Evolutionary conservation across 1,284 basidiomycete genomes (phyloP).

Genomic region (Peniophora sp.): DNA sequence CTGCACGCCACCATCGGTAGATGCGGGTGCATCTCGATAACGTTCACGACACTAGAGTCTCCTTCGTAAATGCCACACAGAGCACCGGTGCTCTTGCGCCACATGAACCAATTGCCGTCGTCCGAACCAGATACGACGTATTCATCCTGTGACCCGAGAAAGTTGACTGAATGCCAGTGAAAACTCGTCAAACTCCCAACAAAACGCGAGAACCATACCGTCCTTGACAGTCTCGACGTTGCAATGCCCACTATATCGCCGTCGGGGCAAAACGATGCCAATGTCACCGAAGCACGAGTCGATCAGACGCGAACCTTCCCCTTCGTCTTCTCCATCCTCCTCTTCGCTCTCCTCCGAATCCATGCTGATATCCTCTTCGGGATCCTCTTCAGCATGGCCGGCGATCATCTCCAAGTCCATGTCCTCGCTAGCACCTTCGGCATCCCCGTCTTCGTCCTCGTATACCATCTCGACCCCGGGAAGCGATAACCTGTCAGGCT

Average conservation of each 20-base stretch:
- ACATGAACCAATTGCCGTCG: conserved; percentile 82
- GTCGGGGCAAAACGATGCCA: conserved; percentile 64
- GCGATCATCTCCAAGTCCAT: background rate
- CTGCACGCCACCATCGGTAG: conserved; percentile 78
- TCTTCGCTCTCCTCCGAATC: conserved; percentile 11
- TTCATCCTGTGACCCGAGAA: conserved; percentile 72
- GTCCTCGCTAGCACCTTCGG: background rate
- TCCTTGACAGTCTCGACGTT: conserved; percentile 90
- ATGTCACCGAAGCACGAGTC: conserved; percentile 27
- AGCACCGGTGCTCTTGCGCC: conserved; percentile 62
- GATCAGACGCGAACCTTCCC: conserved; percentile 19
- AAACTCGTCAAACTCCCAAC: conserved; percentile 1
- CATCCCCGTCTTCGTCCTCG: conserved; percentile 13
- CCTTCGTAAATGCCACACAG: conserved; percentile 80
- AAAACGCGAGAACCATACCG: conserved; percentile 39
- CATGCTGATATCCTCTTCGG: background rate
- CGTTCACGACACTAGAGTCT: conserved; percentile 78
- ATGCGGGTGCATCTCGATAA: conserved; percentile 80
- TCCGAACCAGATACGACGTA: conserved; percentile 85
- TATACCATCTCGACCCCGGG: too few relatives aligned
- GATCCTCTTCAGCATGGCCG: background rate
- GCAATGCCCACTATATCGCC: conserved; percentile 63
- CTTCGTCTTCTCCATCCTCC: conserved; percentile 20
- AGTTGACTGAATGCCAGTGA: conserved; percentile 55
- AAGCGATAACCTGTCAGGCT: too few relatives aligned